These are phyloP conservation scores for Pyrrhoderma noxium DNA, from an alignment of 1,284 basidiomycete species.

Conservation along the genomic window DNA sequence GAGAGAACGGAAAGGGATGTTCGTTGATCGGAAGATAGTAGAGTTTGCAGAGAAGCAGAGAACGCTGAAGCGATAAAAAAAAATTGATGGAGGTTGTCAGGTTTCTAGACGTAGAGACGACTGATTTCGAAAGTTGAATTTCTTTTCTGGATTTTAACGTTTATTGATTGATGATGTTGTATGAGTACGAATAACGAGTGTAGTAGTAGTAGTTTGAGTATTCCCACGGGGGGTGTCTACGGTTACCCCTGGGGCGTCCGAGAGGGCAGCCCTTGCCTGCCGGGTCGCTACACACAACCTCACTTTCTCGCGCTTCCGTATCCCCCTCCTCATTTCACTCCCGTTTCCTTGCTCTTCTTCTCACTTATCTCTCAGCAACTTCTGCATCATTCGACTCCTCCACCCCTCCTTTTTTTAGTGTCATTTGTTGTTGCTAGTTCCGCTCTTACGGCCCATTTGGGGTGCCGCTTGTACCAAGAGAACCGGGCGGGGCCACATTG, in stretches of 20 bases:
- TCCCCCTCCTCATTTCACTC: no score
- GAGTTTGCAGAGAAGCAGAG: slow-evolving; percentile 95
- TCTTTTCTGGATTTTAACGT: neutral
- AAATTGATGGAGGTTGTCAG: neutral
- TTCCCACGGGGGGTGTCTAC: neutral
- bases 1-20: slow-evolving; percentile 90
- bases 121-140: no score
- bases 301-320: no score
- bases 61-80: slow-evolving; percentile 74
- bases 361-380: no score
- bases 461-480: no score
- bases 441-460: no score
- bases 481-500: no score
- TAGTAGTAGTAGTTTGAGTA: neutral
- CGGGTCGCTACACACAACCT: neutral
- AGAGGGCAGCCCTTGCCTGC: neutral
- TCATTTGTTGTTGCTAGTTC: no score
- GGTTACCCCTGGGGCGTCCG: neutral
- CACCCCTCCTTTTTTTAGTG: no score
- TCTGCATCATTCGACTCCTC: no score
- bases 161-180: neutral
- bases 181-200: neutral
- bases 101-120: neutral
- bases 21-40: slow-evolving; percentile 88
- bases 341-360: no score